These are phyloP conservation scores for Incumbomyces delicatus DNA, from an alignment of 2,329 filamentous ascomycete genomes.

Conservation along the genomic window DNA sequence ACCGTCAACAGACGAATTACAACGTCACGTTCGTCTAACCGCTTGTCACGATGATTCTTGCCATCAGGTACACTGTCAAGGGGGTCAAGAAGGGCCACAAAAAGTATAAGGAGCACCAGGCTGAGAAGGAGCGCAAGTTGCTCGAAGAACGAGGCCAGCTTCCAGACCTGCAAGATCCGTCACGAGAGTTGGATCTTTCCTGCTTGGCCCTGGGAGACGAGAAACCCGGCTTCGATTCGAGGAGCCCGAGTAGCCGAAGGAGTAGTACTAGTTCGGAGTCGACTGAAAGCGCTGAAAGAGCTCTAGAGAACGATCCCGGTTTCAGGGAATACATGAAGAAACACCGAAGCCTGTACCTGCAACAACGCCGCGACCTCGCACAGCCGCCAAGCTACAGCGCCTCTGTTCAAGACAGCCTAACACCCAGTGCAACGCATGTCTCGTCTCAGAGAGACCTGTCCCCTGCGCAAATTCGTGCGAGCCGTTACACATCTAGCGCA, in stretches of 20 bases:
- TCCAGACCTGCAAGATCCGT: conserved; percentile 2
- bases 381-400: background rate
- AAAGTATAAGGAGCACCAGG: conserved; percentile 1
- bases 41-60: background rate
- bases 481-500: background rate
- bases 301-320: conserved; percentile 2
- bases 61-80: background rate
- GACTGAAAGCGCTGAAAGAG: background rate
- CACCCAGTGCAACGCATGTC: background rate
- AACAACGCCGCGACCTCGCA: background rate
- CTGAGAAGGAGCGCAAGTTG: conserved; percentile 3
- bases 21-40: background rate
- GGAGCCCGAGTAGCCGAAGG: background rate
- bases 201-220: background rate
- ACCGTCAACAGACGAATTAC: background rate
- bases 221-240: background rate
- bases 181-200: background rate
- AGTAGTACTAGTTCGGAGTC: background rate
- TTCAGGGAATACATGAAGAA: conserved; percentile 5
- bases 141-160: background rate
- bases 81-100: conserved; percentile 1
- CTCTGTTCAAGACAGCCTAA: background rate
- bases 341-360: conserved; percentile 2
- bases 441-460: background rate
- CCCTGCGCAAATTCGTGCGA: background rate